Conservation (phyloP, 768 basidiomycete genomes). For the Kwoniella sp. region DNA sequence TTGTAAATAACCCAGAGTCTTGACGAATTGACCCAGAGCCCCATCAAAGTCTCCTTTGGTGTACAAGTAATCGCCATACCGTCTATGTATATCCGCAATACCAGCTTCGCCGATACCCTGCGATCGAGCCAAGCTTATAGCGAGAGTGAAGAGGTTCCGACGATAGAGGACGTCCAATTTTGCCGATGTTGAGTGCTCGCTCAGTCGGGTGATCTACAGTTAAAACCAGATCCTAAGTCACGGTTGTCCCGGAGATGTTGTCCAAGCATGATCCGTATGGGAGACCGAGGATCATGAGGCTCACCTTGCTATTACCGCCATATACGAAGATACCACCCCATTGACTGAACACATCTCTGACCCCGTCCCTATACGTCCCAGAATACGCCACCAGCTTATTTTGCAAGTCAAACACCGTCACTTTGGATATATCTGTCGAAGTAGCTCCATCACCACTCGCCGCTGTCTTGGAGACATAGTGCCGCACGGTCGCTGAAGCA, state of each 20-base stretch:
- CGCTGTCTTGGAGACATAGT: slow-evolving; percentile 61
- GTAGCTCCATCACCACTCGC: slow-evolving; percentile 67
- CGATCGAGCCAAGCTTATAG: slow-evolving; percentile 78
- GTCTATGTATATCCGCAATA: slow-evolving; percentile 83
- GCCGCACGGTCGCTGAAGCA: slow-evolving; percentile 73
- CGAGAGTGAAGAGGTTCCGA: slow-evolving; percentile 72
- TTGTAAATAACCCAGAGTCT: slow-evolving; percentile 84
- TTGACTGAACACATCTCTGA: slow-evolving; percentile 76
- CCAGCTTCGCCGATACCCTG: slow-evolving; percentile 71
- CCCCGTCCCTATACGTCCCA: slow-evolving; percentile 77
- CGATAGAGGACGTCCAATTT: slow-evolving; percentile 85
- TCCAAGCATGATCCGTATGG: no score
- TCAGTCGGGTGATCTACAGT: slow-evolving; percentile 44
- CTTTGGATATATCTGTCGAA: slow-evolving; percentile 43
- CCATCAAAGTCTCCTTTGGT: slow-evolving; percentile 87
- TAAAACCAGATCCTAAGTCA: no score
- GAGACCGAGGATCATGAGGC: slow-evolving; percentile 31
- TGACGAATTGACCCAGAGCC: slow-evolving; percentile 86
- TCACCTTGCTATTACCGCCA: slow-evolving; percentile 74
- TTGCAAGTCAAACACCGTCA: slow-evolving; percentile 86
- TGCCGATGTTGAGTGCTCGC: slow-evolving; percentile 64
- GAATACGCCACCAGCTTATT: slow-evolving; percentile 88
- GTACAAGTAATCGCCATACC: slow-evolving; percentile 91
- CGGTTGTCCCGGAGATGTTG: no score
- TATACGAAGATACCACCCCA: slow-evolving; percentile 81